Evolutionary conservation across 306 rosid genomes (phyloP).

Genomic region (Chamaecrista fasciculata): DNA sequence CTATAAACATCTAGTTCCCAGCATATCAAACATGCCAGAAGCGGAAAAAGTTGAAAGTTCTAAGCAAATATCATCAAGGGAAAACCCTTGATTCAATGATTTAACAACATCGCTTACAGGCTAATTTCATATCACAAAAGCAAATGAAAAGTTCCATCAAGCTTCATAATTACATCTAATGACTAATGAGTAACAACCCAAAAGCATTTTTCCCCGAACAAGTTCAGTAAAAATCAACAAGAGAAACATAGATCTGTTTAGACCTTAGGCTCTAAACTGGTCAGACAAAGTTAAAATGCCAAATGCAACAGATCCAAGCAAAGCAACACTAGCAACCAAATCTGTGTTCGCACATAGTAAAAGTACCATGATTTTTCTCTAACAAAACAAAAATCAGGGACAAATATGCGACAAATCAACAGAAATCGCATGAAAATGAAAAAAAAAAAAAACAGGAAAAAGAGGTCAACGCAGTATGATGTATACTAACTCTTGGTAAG

Average conservation of each 20-base stretch:
- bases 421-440: neutral
- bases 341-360: neutral
- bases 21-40: neutral
- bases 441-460: neutral
- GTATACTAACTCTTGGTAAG: constrained; percentile 53
- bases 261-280: neutral
- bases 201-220: neutral
- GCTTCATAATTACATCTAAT: neutral
- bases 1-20: neutral
- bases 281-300: constrained; percentile 13
- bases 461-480: neutral
- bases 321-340: constrained; percentile 13
- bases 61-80: neutral
- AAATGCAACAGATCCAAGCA: constrained; percentile 39
- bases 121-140: neutral
- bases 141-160: neutral
- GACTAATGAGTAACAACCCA: neutral
- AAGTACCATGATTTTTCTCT: neutral
- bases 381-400: neutral
- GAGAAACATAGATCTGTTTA: constrained; percentile 33
- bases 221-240: neutral
- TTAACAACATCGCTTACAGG: neutral
- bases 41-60: neutral
- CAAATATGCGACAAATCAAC: neutral
- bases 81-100: neutral